Evolutionary conservation across 2,329 filamentous ascomycete genomes (phyloP), one percentile per base, ranked within the genome.

Genomic region (Colletotrichum sp.): DNA sequence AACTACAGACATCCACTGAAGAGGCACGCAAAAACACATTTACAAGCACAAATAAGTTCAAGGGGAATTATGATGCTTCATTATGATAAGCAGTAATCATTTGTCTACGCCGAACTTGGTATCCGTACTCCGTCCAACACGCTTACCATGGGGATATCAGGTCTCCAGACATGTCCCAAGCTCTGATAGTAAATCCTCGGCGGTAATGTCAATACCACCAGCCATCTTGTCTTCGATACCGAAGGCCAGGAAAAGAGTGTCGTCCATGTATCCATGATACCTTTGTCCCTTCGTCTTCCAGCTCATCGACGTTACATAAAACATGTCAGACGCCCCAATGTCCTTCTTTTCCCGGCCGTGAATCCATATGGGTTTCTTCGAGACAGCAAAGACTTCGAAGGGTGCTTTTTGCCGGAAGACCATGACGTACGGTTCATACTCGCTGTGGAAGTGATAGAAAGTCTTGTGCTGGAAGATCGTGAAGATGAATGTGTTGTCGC

Each of bases 211-310:
- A 21, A 92, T 89, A 0, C 85, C 88, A 0, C 81, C 90, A 0
- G 88, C 82, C 32, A 79, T 82, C 63, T 82, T 77, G 79, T 92
- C 90, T 79, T 92, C 90, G 44, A 91, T 87, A 0, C 91, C 91
- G 80, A 93, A 92, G 0, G 82, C 85, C 5, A 92, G 59, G 55
- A 92, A 88, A 16, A 92, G 21, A 15, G 88, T 86, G 78, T 92
- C 90, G 77, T 92, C 90, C 12, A 89, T 75, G 71, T 88, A 91
- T 0, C 91, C 91, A 78, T 92, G 88, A 77, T 92, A 92, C 34
- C 80, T 87, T 76, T 86, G 82, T 0, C 84, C 85, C 1, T 81
- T 80, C 0, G 77, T 80, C 80, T 88, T 91, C 91, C 91, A 93
- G 75, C 86, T 90, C 36, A 92, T 88, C 0, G 87, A 89, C 0